These are phyloP conservation scores for Schwanniomyces polymorphus DNA, from an alignment of 805 yeast species.

Conservation along the genomic window DNA sequence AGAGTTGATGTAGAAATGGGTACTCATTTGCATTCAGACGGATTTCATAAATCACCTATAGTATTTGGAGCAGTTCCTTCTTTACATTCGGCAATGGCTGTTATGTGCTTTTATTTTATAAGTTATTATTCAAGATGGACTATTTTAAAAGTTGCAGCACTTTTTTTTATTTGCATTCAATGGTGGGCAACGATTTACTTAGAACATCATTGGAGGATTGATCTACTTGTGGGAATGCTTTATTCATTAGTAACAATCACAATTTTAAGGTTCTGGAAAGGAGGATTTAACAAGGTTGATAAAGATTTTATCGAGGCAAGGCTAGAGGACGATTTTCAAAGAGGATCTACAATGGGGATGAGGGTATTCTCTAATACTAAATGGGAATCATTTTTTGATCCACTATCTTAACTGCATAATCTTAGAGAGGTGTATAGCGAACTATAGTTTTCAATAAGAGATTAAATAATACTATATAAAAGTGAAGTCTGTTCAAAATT, in stretches of 20 bases:
- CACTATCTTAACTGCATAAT: conserved; percentile 8
- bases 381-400: conserved; percentile 56
- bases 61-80: conserved; percentile 70
- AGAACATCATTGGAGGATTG: conserved; percentile 72
- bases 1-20: conserved; percentile 66
- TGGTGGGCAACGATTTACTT: conserved; percentile 78
- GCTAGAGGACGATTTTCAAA: conserved; percentile 33
- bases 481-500: too few species aligned
- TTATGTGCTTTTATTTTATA: conserved; percentile 46
- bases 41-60: conserved; percentile 67
- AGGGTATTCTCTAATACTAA: conserved; percentile 52
- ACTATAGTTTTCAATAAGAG: too few species aligned
- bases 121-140: conserved; percentile 39
- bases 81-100: conserved; percentile 66
- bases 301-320: conserved; percentile 39
- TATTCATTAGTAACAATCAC: conserved; percentile 50
- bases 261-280: conserved; percentile 31
- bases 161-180: conserved; percentile 51
- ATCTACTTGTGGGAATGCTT: conserved; percentile 53
- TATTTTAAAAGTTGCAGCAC: conserved; percentile 32
- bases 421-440: too few species aligned
- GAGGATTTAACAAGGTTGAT: conserved; percentile 30
- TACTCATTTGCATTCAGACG: conserved; percentile 56
- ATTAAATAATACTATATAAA: too few species aligned
- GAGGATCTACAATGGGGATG: conserved; percentile 62